Evolutionary conservation across 139 green algal species (phyloP), one percentile per base, ranked within the genome.

Genomic region (Micromonas pusilla): DNA sequence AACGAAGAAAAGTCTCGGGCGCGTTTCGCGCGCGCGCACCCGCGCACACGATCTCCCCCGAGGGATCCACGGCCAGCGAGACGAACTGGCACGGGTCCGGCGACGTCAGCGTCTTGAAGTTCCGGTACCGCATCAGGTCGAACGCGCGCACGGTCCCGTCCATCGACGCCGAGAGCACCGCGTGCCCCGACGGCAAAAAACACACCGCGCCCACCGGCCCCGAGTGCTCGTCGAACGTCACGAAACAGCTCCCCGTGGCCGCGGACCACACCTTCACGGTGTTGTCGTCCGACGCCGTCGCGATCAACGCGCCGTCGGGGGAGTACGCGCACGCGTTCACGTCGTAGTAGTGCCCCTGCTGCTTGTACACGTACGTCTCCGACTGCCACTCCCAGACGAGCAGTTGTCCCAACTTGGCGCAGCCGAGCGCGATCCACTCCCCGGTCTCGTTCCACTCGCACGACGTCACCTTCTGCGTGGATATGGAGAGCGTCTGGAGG

Each of bases 351-450:
- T 99, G 95, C 5, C 95, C 93, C 72, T 93, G 88, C 84, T 97
- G 91, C 83, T 91, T 93, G 19, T 97, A 83, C 52, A 97, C 91
- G 79, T 98, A 97, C 30, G 82, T 93, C 86, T 98, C 95, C 25
- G 82, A 91, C 39, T 91, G 87, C 95, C 95, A 98, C 81, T 99
- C 95, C 95, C 95, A 99, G 57, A 98, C 95, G 79, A 98, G 87
- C 87, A 99, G 85, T 90, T 98, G 95, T 3, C 95, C 95, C 63
- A 98, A 87, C 57, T 80, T 80, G 5, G 92, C 90, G 52, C 88
- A 92, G 2, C 93, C 93, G 26, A 97, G 72, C 3, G 88, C 85
- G 32, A 91, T 34, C 94, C 93, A 98, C 75, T 97, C 92, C 2
- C 93, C 93, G 25, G 54, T 80, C 21, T 83, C 36, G 73, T 92